These are phyloP conservation scores for Trypanosoma mega DNA, from an alignment of 208 protist genomes.

Conservation along the genomic window DNA sequence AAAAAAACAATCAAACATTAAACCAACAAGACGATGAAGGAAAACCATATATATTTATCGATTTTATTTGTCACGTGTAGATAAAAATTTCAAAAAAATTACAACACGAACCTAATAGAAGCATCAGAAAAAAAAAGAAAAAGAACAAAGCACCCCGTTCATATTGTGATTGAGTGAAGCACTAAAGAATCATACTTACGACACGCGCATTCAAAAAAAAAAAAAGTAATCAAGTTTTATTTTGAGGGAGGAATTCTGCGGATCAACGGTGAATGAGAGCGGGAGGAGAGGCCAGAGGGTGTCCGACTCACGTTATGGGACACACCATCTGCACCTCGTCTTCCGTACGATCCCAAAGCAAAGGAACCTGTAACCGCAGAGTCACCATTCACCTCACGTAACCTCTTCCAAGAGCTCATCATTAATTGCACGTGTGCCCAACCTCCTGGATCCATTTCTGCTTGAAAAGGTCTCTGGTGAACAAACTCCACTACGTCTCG, in stretches of 20 bases:
- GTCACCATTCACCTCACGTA: constrained; percentile 36
- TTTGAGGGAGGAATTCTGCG: neutral
- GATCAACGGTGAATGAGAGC: constrained; percentile 5
- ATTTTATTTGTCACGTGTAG: no score
- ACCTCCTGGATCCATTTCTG: constrained; percentile 53
- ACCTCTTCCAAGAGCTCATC: constrained; percentile 49
- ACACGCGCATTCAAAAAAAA: no score
- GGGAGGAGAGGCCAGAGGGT: neutral
- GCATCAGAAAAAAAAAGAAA: no score
- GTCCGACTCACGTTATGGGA: neutral
- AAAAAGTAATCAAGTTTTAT: no score
- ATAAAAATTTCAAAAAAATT: no score
- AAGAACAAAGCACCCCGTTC: no score
- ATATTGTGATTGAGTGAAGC: no score
- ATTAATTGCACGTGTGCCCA: constrained; percentile 51
- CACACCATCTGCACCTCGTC: neutral
- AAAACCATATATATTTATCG: no score
- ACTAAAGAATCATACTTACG: no score
- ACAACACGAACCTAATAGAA: no score
- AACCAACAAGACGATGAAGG: no score
- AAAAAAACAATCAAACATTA: no score
- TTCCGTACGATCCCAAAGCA: neutral
- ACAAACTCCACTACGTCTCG: constrained; percentile 54
- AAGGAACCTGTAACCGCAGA: neutral
- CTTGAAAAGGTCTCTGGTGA: constrained; percentile 57